phyloP scores from a whole-genome alignment of 306 rosid genomes.

The Lotus japonicus region DNA sequence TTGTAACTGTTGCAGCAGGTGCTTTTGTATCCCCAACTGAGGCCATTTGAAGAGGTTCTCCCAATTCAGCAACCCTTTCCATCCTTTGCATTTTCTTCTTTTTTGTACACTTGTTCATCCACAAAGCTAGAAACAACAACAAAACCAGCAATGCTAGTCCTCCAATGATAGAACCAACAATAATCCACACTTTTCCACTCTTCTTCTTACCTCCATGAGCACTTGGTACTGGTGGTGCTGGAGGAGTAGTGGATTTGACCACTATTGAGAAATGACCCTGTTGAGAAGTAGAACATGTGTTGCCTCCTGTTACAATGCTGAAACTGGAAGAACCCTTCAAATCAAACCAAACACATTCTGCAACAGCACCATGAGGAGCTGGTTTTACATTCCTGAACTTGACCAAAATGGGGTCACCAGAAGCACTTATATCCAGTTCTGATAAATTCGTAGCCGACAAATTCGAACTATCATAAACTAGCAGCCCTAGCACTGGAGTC shows the following conservation, averaged over 20 bases:
- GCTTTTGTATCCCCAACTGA: slow-evolving; percentile 73
- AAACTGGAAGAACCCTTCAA: slow-evolving; percentile 45
- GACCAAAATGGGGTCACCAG: slow-evolving; percentile 43
- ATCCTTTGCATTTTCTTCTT: slow-evolving; percentile 67
- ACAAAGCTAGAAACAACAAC: slow-evolving; percentile 42
- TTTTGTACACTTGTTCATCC: slow-evolving; percentile 46
- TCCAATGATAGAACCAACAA: slow-evolving; percentile 78
- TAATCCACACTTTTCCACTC: slow-evolving; percentile 49
- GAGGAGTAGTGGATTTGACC: slow-evolving; percentile 37
- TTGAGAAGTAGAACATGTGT: slow-evolving; percentile 44
- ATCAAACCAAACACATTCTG: slow-evolving; percentile 62
- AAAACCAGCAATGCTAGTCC: slow-evolving; percentile 54
- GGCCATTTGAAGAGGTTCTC: slow-evolving; percentile 89
- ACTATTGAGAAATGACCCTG: slow-evolving; percentile 94
- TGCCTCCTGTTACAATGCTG: slow-evolving; percentile 44
- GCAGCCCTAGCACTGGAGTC: slow-evolving; percentile 81
- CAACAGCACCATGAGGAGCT: slow-evolving; percentile 42
- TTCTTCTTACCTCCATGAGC: slow-evolving; percentile 26
- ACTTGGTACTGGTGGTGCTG: slow-evolving; percentile 33
- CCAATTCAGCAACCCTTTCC: slow-evolving; percentile 86
- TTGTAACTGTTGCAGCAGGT: slow-evolving; percentile 76
- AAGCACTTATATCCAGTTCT: slow-evolving; percentile 39
- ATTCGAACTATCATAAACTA: slow-evolving; percentile 64
- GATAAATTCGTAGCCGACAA: slow-evolving; percentile 47
- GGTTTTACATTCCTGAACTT: slow-evolving; percentile 42